phyloP scores from a whole-genome alignment of 176 grass and related monocot genomes.

The Aegilops sharonensis region DNA sequence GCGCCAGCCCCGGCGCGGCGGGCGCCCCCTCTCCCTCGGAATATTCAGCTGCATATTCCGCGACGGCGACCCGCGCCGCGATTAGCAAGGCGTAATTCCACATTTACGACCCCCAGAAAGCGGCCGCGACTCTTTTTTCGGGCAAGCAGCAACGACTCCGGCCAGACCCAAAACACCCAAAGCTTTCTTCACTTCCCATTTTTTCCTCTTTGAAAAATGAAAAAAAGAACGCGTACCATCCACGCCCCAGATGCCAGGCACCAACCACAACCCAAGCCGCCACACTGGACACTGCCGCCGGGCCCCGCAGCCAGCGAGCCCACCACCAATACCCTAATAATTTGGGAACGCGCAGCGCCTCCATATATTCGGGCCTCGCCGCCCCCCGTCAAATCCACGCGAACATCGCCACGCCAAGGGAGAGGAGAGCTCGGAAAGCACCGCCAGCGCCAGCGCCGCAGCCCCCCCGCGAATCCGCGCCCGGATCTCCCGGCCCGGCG shows the following conservation, averaged over 20 bases:
- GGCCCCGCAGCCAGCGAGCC: neutral
- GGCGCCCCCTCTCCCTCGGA: neutral
- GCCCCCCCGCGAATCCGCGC: constrained; percentile 1
- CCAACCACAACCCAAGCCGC: neutral
- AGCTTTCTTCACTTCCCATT: too few relatives aligned
- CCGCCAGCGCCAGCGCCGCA: neutral
- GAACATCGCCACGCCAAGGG: neutral
- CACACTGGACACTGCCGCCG: neutral
- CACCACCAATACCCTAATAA: neutral
- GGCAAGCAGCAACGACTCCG: neutral
- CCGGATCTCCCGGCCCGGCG: constrained; percentile 48
- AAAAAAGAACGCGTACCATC: neutral
- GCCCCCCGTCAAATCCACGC: constrained; percentile 21
- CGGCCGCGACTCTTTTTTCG: neutral
- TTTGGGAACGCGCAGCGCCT: neutral
- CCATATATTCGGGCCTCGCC: constrained; percentile 35
- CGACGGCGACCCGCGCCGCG: neutral
- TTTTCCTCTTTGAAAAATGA: too few relatives aligned
- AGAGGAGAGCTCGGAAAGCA: constrained; percentile 24
- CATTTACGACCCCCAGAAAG: neutral
- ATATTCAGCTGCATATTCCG: constrained; percentile 32
- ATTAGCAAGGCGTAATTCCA: neutral
- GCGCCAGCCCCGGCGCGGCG: neutral
- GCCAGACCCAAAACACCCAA: too few relatives aligned
- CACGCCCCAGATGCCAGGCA: neutral